Conservation (phyloP, 2,329 filamentous ascomycete genomes). For the Aspergillus pseudotamarii region DNA sequence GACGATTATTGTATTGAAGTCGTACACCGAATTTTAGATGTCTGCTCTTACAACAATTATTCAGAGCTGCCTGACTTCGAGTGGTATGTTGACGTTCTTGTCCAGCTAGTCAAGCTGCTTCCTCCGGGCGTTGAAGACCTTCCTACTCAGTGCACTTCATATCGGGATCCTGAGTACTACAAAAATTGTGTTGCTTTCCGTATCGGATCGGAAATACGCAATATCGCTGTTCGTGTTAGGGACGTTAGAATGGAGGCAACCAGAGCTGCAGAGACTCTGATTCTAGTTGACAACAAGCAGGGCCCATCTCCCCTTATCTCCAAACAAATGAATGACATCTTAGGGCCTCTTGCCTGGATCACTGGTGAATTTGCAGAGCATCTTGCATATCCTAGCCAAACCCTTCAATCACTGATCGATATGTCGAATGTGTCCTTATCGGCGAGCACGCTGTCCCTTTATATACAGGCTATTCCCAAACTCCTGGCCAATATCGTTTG, state of each 20-base stretch:
- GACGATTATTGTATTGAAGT: constrained; percentile 85
- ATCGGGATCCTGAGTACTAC: constrained; percentile 16
- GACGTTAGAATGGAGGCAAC: constrained; percentile 80
- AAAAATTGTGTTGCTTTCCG: constrained; percentile 33
- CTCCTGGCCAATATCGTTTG: constrained; percentile 74
- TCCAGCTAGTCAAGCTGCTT: constrained; percentile 74
- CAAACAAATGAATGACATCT: constrained; percentile 61
- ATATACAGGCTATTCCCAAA: constrained; percentile 83
- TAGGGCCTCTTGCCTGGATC: constrained; percentile 80
- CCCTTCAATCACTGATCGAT: constrained; percentile 75
- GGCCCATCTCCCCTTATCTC: constrained; percentile 58
- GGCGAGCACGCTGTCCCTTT: constrained; percentile 72
- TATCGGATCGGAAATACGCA: constrained; percentile 85
- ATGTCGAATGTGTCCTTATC: constrained; percentile 60
- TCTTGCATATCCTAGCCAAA: constrained; percentile 69
- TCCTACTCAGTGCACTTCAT: constrained; percentile 19
- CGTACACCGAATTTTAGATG: constrained; percentile 78
- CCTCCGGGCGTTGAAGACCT: constrained; percentile 33
- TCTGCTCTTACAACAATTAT: constrained; percentile 91
- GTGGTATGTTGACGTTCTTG: constrained; percentile 92
- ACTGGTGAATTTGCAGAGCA: constrained; percentile 84
- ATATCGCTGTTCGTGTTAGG: constrained; percentile 87
- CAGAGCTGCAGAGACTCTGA: constrained; percentile 74
- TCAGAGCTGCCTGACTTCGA: constrained; percentile 86
- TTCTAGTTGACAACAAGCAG: constrained; percentile 62